A percentile compares a stretch with the other conserved stretches of the same genome.
phyloP scores from a whole-genome alignment of 495 filamentous ascomycete genomes.

The Neurospora intermedia region DNA sequence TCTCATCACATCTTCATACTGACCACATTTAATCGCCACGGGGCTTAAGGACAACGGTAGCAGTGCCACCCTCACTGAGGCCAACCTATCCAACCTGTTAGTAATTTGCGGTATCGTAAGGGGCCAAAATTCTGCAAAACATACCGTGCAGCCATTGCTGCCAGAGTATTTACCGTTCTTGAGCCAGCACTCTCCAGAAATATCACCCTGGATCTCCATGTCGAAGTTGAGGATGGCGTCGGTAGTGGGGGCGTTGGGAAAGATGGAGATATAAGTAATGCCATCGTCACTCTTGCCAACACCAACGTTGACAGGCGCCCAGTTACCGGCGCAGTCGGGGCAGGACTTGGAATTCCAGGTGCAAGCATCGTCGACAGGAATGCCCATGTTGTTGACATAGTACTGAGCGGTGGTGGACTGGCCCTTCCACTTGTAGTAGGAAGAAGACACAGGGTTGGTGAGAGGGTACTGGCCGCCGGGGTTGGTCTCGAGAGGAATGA shows the following conservation, averaged over 20 bases:
- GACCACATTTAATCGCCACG: background rate
- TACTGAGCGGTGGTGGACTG: slow-evolving; percentile 82
- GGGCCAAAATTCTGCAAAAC: slow-evolving; percentile 13
- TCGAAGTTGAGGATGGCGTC: slow-evolving; percentile 57
- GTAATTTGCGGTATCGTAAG: background rate
- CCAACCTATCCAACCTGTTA: slow-evolving; percentile 26
- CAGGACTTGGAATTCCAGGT: slow-evolving; percentile 53
- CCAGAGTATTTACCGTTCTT: slow-evolving; percentile 52
- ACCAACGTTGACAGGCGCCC: slow-evolving; percentile 80
- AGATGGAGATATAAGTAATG: slow-evolving; percentile 72
- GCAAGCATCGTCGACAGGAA: slow-evolving; percentile 60
- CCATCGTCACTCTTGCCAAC: slow-evolving; percentile 54
- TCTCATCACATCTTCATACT: background rate
- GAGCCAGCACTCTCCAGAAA: slow-evolving; percentile 60
- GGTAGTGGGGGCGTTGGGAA: slow-evolving; percentile 53
- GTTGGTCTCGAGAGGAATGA: slow-evolving; percentile 55
- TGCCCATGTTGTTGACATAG: slow-evolving; percentile 81
- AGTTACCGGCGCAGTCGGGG: slow-evolving; percentile 60
- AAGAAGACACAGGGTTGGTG: slow-evolving; percentile 58
- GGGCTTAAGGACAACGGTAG: slow-evolving; percentile 25
- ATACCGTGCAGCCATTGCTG: slow-evolving; percentile 60
- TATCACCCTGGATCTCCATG: slow-evolving; percentile 56
- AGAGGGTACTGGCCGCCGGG: slow-evolving; percentile 48
- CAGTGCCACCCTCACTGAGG: slow-evolving; percentile 25
- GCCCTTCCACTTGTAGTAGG: slow-evolving; percentile 69